Evolutionary conservation across 2,329 filamentous ascomycete species (phyloP).

Genomic region (Colletotrichum sp.): DNA sequence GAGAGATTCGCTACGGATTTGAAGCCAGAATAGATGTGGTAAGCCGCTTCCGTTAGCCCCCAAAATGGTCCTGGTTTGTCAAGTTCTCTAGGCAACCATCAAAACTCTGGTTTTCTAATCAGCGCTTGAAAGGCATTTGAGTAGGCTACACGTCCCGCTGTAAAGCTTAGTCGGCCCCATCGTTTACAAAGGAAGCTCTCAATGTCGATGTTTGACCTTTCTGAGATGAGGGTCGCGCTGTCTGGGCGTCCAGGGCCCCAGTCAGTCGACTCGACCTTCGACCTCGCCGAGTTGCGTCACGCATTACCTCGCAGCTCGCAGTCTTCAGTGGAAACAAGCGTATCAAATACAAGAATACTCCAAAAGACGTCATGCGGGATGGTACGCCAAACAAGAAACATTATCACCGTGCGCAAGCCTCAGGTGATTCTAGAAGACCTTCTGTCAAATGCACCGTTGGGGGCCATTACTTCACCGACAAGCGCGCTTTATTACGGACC

Average conservation of each 20-base stretch:
- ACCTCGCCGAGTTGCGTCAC: background rate
- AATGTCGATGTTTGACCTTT: background rate
- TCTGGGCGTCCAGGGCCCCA: background rate
- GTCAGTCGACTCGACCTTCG: background rate
- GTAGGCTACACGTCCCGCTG: background rate
- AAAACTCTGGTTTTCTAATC: background rate
- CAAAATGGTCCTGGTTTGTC: background rate
- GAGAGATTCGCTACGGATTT: background rate
- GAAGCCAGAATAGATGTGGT: background rate
- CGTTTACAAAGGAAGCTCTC: background rate
- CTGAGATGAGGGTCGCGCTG: background rate
- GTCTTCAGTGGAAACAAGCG: rapidly evolving
- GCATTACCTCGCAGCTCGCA: background rate
- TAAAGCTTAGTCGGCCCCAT: background rate
- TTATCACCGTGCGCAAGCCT: background rate
- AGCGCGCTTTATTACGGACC: background rate
- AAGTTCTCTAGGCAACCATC: background rate
- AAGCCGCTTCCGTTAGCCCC: background rate
- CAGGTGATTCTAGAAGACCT: background rate
- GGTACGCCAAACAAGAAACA: background rate
- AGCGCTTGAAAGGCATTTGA: background rate
- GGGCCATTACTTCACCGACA: background rate
- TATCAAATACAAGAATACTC: background rate
- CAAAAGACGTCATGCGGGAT: background rate
- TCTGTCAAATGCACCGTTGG: background rate